Conservation (phyloP, 1,139 yeast species). For the Suhomyces anneliseae region DNA sequence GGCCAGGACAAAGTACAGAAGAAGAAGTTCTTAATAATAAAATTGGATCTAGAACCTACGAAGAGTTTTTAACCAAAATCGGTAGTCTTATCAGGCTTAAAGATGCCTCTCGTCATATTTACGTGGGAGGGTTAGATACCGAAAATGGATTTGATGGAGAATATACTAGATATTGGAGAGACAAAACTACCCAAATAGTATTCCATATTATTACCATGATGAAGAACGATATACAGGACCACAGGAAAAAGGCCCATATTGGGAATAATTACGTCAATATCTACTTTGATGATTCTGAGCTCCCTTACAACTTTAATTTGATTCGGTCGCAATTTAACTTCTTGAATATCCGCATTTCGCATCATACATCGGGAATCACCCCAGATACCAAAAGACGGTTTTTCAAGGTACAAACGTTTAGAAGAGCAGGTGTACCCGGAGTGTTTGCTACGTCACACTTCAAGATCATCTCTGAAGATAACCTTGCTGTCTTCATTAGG, state of each 20-base stretch:
- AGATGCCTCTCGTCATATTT: constrained; percentile 50
- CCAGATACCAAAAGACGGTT: constrained; percentile 19
- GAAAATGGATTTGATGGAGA: constrained; percentile 72
- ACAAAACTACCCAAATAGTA: constrained; percentile 67
- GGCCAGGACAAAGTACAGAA: constrained; percentile 63
- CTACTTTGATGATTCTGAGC: constrained; percentile 71
- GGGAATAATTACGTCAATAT: constrained; percentile 85
- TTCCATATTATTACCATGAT: constrained; percentile 82
- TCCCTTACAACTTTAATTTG: constrained; percentile 66
- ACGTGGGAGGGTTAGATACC: constrained; percentile 80
- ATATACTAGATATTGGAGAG: constrained; percentile 71
- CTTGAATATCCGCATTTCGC: constrained; percentile 74
- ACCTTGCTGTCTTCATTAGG: constrained; percentile 63
- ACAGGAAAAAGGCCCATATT: constrained; percentile 76
- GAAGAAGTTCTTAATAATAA: constrained; percentile 62
- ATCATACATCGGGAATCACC: constrained; percentile 38
- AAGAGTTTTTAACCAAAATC: constrained; percentile 54
- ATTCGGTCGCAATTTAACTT: constrained; percentile 82
- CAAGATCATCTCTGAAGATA: constrained; percentile 62
- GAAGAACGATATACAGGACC: constrained; percentile 38
- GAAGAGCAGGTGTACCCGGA: constrained; percentile 73
- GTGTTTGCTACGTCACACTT: constrained; percentile 75
- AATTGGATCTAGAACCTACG: constrained; percentile 64
- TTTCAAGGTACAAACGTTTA: constrained; percentile 61
- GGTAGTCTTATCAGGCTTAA: constrained; percentile 62